Base-by-base conservation (phyloP, 2,329 filamentous ascomycete species). In the Penicillium verrucosum region DNA sequence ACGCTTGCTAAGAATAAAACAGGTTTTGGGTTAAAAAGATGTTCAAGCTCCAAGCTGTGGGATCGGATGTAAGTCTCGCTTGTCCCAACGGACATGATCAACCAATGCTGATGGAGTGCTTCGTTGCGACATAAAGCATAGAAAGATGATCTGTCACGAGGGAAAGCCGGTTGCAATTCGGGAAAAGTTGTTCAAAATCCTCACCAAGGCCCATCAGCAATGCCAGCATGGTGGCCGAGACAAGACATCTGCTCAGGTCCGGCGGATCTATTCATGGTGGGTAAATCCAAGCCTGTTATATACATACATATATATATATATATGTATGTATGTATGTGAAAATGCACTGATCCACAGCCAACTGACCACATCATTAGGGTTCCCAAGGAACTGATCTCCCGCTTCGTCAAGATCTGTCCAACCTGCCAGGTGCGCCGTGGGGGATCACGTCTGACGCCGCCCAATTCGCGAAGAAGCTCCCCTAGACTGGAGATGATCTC, bases 11-110 rank as follows among this genome's bases (percentile, higher is more conserved):
- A 18, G 18, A 57, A 11, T 7, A 38, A 3, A 43, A 42, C 59
- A 80, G 79, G 45, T 81, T 81, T 58, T 81, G 79, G 79, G 78
- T 79, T 25, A 81, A 81, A 62, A 81, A 81, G 63, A 81, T 81
- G 79, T 81, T 81, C 63, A 77, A 76, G 50, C 71, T 81, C 41
- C 72, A 77, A 54, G 66, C 72, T 36, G 67, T 72, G 42, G 77
- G 77, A 50, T 66, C 70, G 40, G 70, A 75, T 63, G 77, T 79
- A 63, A 56, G 75, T 66, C 57, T 44, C 14, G 10, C 7, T 51
- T 34, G n/a, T 27, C 25, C 47, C 43, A 16, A 23, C 1, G 1
- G 5, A 16, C 6, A 10, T 25, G 4, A 27, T 25, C 3, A 16
- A 38, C 9, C 32, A 5, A 23, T 49, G 38, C 56, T 53, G 29